Evolutionary conservation across 2,329 filamentous ascomycete species (phyloP), one percentile per base, ranked within the genome.

Genomic region (Hysterium pulicare): DNA sequence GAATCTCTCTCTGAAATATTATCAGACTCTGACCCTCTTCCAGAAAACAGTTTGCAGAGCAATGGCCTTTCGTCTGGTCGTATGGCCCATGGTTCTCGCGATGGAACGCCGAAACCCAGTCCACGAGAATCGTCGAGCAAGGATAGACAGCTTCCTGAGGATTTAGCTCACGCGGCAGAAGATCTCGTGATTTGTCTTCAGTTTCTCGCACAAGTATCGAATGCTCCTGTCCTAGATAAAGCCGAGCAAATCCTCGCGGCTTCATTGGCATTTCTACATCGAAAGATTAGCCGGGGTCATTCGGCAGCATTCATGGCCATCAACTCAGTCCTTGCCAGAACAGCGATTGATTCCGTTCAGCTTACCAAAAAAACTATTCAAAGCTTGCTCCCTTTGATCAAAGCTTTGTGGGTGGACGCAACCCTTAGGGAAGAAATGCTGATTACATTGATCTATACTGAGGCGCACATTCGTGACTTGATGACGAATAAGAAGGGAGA

Each of bases 341-440:
- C 81, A 2, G 76, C 86, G 42, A 80, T 83, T 35, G 86, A 95
- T 56, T 78, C 87, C 47, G 74, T 83, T 11, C 64, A 72, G 1
- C 72, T 89, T 40, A 79, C 84, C 3, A 78, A 77, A 49, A 73
- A 71, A 24, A 69, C 84, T 28, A 75, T 85, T 13, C 70, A 73
- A 41, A 74, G 79, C 5, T 62, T 90, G 6, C 59, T 95, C 19
- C 85, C 87, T 1, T 65, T 90, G 33, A 81, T 95, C 50, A 80
- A 78, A 42, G 77, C 80, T 38, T 81, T 89, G 69, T 98, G 91
- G 90, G 75, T 82, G 31, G 59, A 64, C 24, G 38, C 40, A 49
- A 77, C 79, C 11, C 52, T 93, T 38, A 82, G 84, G 52, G 86
- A 91, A 50, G 88, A 75, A 45, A 85, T 95, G 62, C 73, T 94